Conservation (phyloP, 805 yeast genomes). For the Candida takata region DNA sequence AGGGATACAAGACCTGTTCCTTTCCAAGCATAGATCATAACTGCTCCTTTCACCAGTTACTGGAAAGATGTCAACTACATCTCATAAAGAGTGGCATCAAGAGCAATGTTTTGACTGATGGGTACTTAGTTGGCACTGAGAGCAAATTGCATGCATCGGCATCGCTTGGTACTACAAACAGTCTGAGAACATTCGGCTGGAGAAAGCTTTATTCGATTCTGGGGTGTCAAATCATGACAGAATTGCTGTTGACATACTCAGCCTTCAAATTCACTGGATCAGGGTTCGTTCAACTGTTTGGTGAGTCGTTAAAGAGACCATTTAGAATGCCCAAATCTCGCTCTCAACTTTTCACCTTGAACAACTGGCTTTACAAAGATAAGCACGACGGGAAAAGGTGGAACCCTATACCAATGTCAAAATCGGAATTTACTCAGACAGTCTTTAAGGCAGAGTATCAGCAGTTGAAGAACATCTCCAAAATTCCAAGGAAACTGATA, state of each 20-base stretch:
- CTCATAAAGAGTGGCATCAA: constrained; percentile 23
- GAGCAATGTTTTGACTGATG: constrained; percentile 35
- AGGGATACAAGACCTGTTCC: background rate
- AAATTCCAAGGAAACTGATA: constrained; percentile 18
- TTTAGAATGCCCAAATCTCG: background rate
- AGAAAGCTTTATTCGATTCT: constrained; percentile 17
- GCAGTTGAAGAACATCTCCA: constrained; percentile 14
- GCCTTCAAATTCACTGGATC: constrained; percentile 6
- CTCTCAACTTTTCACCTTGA: constrained; percentile 4
- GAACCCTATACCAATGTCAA: constrained; percentile 11
- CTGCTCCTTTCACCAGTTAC: constrained; percentile 25
- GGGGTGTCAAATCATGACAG: constrained; percentile 9
- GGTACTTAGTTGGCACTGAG: background rate
- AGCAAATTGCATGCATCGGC: background rate
- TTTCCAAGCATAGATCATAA: background rate
- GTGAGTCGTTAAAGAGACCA: constrained; percentile 5
- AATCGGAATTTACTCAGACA: constrained; percentile 1
- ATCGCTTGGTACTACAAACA: background rate
- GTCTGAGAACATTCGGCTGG: constrained; percentile 41
- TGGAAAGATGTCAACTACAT: constrained; percentile 35
- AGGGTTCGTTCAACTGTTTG: constrained; percentile 13
- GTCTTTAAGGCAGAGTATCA: constrained; percentile 11
- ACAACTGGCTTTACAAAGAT: constrained; percentile 11
- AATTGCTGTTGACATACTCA: constrained; percentile 9
- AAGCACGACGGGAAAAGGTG: background rate